These are phyloP conservation scores for Tanacetum coccineum DNA, from an alignment of 129 eudicot genomes.

Conservation along the genomic window DNA sequence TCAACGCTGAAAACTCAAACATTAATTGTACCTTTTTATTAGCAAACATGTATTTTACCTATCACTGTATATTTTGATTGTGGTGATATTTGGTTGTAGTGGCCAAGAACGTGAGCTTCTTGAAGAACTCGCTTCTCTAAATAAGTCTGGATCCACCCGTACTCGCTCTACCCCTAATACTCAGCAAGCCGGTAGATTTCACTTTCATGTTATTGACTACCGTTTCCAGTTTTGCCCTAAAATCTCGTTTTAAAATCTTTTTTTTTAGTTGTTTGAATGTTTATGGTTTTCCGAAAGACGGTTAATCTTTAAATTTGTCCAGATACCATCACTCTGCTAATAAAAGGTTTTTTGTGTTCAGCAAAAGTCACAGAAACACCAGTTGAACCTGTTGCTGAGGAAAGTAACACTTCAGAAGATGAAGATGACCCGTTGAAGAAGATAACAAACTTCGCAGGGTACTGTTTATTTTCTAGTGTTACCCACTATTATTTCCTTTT, in stretches of 20 bases:
- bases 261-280: too few species aligned
- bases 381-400: conserved; percentile 37
- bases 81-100: conserved; percentile 37
- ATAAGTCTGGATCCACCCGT: conserved; percentile 42
- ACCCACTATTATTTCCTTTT: too few species aligned
- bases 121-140: conserved; percentile 80
- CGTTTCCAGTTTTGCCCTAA: not conserved
- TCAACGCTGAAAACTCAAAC: not conserved
- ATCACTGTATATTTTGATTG: conserved; percentile 4
- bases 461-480: conserved; percentile 9
- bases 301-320: too few species aligned
- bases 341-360: too few species aligned
- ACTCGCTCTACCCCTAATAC: conserved; percentile 49
- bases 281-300: too few species aligned
- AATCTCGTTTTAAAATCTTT: too few species aligned
- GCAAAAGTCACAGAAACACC: conserved; percentile 29
- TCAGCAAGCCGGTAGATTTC: conserved; percentile 53
- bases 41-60: conserved; percentile 3
- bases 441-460: conserved; percentile 78
- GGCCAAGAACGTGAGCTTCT: conserved; percentile 80
- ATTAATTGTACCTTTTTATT: conserved; percentile 3
- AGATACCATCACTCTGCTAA: too few species aligned
- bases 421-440: conserved; percentile 61
- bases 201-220: not conserved
- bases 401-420: conserved; percentile 51